A percentile compares a stretch with the other conserved stretches of the same genome.
phyloP scores from a whole-genome alignment of 2,329 filamentous ascomycete genomes.

The Apiospora arundinis region DNA sequence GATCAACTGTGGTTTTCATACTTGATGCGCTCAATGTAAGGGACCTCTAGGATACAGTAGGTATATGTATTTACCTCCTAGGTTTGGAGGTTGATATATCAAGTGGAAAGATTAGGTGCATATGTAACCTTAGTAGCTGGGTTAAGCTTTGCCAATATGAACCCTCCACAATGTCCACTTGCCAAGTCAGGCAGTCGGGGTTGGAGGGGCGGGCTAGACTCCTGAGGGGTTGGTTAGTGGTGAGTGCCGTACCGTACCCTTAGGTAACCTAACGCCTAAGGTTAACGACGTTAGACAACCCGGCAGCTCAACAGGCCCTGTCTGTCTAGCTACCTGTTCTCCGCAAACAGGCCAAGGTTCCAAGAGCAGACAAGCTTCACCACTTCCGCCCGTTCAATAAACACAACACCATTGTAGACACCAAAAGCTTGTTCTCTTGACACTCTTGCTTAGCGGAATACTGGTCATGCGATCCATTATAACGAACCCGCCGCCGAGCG shows the following conservation, averaged over 20 bases:
- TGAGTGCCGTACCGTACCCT: too few relatives aligned
- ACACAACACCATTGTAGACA: background rate
- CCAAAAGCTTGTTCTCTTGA: conserved; percentile 16
- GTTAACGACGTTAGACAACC: too few relatives aligned
- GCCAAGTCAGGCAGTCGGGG: background rate
- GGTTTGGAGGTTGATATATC: background rate
- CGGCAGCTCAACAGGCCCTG: too few relatives aligned
- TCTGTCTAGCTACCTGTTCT: background rate
- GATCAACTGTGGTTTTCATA: background rate
- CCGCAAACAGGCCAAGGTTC: background rate
- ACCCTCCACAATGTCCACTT: background rate
- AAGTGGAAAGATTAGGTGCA: too few relatives aligned
- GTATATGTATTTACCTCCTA: too few relatives aligned
- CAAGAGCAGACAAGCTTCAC: conserved; percentile 4
- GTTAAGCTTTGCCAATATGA: background rate
- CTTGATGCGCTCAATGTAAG: background rate
- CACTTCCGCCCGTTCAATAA: background rate
- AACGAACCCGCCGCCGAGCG: too few relatives aligned
- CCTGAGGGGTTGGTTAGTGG: too few relatives aligned
- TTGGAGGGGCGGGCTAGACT: too few relatives aligned
- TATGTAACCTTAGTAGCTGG: too few relatives aligned
- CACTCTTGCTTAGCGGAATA: background rate
- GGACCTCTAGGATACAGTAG: background rate
- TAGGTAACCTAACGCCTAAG: too few relatives aligned
- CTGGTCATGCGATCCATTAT: background rate